These are phyloP conservation scores for Xerocomellus intermedius DNA, from an alignment of 768 basidiomycete genomes.

Conservation along the genomic window DNA sequence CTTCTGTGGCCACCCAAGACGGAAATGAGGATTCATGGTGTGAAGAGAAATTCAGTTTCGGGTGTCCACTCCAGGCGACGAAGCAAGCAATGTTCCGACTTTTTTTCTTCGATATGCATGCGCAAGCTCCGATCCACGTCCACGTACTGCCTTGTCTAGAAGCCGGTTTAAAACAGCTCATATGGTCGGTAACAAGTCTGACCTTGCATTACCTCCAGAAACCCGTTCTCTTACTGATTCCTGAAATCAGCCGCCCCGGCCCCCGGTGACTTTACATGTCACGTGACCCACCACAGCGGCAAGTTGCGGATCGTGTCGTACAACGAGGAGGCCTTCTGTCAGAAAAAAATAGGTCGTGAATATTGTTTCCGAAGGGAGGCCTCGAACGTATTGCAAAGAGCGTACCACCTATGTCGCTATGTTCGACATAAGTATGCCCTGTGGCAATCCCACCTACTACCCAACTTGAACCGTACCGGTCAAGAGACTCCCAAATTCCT, in stretches of 20 bases:
- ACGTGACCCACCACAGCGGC: background rate
- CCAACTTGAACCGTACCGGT: no score
- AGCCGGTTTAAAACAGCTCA: background rate
- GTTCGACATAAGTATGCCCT: no score
- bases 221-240: background rate
- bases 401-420: no score
- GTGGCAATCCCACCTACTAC: no score
- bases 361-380: no score
- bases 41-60: background rate
- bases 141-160: background rate
- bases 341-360: no score
- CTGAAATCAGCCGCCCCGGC: background rate
- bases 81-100: background rate
- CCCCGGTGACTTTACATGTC: background rate
- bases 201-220: background rate
- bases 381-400: no score
- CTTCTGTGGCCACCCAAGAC: constrained; percentile 1
- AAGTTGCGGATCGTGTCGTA: background rate
- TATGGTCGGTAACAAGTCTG: background rate
- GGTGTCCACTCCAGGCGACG: background rate
- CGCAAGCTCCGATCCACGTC: background rate
- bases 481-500: background rate
- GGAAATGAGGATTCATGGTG: constrained; percentile 9
- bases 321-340: no score
- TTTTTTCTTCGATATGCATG: background rate